Evolutionary conservation across 169 alveolate species (phyloP), one percentile per base, ranked within the genome.

Genomic region (Cryptosporidium meleagridis): DNA sequence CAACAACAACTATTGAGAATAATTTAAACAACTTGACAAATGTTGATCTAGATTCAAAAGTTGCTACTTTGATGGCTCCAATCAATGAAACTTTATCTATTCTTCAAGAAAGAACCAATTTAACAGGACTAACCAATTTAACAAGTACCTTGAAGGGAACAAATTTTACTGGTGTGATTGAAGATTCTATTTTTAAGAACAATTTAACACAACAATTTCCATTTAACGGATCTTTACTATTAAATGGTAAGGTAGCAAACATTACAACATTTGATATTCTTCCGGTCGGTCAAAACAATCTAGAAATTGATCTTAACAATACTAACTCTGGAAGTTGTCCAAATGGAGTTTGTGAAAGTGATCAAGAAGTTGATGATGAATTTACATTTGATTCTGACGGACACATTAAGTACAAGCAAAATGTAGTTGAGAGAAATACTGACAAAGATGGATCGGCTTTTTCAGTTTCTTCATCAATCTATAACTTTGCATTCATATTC

Each of bases 301-400:
- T 3, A 44, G 44, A 80, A 41, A 41, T 80, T 16, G 89, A 80
- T 26, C 53, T 80, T 18, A 80, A 80, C 41, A 45, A 80, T 33
- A 80, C 89, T 5, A 45, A 59, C 26, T 44, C 45, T 23, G 89
- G 89, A 59, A 29, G 68, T 18, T 80, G 89, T 80, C 89, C 89
- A 21, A 80, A 80, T 80, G 89, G 89, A 9, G 75, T 80, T 37
- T 80, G 89, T 62, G 75, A 59, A 65, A 80, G 89, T 39, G 89
- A 80, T 39, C 41, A 48, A 29, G 84, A 70, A 29, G 37, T 9
- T 16, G 84, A 70, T 70, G 89, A 80, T 18, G 89, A 80, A 41
- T 10, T 39, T 3, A 8, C 41, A 26, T 62, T 80, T 44, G 75
- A 80, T 10, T 41, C 31, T 16, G 59, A 80, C 8, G 80, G 80